Evolutionary conservation across 192 early-diverging fungal genomes (phyloP).

Genomic region (Cladochytrium replicatum): DNA sequence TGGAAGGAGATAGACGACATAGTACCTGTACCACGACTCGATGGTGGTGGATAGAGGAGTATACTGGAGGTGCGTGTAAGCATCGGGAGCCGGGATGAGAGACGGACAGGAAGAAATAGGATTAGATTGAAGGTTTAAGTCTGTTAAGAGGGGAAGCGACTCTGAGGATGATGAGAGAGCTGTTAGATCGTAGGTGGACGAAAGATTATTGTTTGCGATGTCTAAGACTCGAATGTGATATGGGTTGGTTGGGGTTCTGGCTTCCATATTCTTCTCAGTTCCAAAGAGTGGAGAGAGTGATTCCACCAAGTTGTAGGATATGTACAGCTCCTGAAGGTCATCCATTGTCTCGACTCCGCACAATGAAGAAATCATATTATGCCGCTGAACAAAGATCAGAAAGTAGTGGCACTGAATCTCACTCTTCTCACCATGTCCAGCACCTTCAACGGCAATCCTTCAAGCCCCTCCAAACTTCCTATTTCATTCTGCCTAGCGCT

Average conservation of each 20-base stretch:
- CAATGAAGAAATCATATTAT: constrained; percentile 27
- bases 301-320: constrained; percentile 29
- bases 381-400: constrained; percentile 13
- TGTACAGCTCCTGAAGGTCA: constrained; percentile 28
- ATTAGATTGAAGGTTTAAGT: constrained; percentile 1
- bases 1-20: constrained; percentile 27
- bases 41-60: not conserved
- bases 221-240: constrained; percentile 25
- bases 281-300: constrained; percentile 9
- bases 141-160: not conserved
- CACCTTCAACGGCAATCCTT: constrained; percentile 30
- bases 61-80: not conserved
- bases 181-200: constrained; percentile 26
- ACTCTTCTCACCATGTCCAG: constrained; percentile 34
- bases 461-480: constrained; percentile 25
- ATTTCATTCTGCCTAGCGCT: constrained; percentile 34
- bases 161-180: constrained; percentile 5
- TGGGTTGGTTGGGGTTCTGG: constrained; percentile 18
- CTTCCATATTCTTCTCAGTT: not conserved
- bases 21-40: constrained; percentile 16
- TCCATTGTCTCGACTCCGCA: constrained; percentile 29
- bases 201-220: constrained; percentile 27
- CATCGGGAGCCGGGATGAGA: not conserved
- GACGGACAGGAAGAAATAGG: too few relatives aligned
- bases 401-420: not conserved